These are phyloP conservation scores for Monilinia fructigena DNA, from an alignment of 2,329 filamentous ascomycete genomes.

Conservation along the genomic window DNA sequence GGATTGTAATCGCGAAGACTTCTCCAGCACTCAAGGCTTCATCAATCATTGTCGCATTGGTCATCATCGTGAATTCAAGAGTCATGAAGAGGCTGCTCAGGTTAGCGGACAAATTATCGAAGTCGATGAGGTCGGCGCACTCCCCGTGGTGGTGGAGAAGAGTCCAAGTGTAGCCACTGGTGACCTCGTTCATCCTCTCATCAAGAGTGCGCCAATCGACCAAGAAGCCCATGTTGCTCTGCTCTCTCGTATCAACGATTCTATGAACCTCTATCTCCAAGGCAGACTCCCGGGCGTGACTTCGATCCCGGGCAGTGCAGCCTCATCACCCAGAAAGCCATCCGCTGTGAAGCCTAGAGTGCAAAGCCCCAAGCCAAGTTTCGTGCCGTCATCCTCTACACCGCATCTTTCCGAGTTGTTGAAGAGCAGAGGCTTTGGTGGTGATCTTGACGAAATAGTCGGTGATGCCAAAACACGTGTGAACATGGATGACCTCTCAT, in stretches of 20 bases:
- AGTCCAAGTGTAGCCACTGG: constrained; percentile 41
- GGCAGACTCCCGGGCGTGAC: constrained; percentile 52
- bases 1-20: constrained; percentile 85
- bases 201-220: constrained; percentile 55
- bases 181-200: constrained; percentile 59
- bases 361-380: constrained; percentile 39
- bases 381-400: constrained; percentile 56
- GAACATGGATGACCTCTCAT: constrained; percentile 50
- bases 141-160: constrained; percentile 47
- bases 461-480: constrained; percentile 57
- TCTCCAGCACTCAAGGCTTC: constrained; percentile 96
- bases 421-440: constrained; percentile 58
- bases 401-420: constrained; percentile 68
- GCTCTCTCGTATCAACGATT: constrained; percentile 53
- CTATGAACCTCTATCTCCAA: constrained; percentile 52
- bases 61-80: constrained; percentile 90
- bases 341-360: constrained; percentile 36
- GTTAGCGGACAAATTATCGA: constrained; percentile 84
- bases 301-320: constrained; percentile 44
- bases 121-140: constrained; percentile 55
- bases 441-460: constrained; percentile 62
- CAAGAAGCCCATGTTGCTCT: constrained; percentile 53
- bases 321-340: constrained; percentile 29
- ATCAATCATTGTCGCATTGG: constrained; percentile 98
- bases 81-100: constrained; percentile 88